A percentile compares a stretch with the other conserved stretches of the same genome.
Conservation (phyloP, 495 filamentous ascomycete genomes). For the Aspergillus cavernicola region DNA sequence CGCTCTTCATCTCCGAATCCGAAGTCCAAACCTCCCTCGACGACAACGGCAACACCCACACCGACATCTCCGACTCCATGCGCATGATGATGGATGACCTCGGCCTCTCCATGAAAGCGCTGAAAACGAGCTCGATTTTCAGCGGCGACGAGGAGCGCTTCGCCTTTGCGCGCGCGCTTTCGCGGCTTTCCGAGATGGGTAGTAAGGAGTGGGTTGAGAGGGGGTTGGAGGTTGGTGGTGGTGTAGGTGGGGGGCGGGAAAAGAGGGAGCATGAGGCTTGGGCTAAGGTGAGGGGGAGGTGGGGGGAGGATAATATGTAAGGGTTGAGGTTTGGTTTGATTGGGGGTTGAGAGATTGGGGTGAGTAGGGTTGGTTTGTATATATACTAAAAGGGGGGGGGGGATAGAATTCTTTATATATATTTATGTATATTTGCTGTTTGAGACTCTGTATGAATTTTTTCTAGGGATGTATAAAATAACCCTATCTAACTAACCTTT, state of each 20-base stretch:
- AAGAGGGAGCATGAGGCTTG: constrained; percentile 61
- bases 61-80: constrained; percentile 75
- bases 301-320: constrained; percentile 73
- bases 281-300: constrained; percentile 60
- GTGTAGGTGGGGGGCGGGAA: constrained; percentile 53
- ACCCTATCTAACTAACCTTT: too few species aligned
- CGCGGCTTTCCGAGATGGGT: constrained; percentile 85
- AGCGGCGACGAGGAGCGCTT: constrained; percentile 95
- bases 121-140: constrained; percentile 86
- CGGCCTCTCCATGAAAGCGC: constrained; percentile 75
- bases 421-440: too few species aligned
- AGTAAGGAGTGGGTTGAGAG: constrained; percentile 92
- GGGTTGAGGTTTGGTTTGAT: not conserved
- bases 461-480: too few species aligned
- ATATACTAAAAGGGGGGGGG: too few species aligned
- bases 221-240: constrained; percentile 64
- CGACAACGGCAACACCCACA: constrained; percentile 45
- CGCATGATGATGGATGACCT: constrained; percentile 91
- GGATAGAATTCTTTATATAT: too few species aligned
- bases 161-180: constrained; percentile 87
- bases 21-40: constrained; percentile 56
- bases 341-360: too few species aligned
- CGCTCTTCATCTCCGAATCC: constrained; percentile 81
- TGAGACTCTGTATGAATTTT: too few species aligned
- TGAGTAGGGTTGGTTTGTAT: too few species aligned